These are phyloP conservation scores for Penicillium brevicompactum DNA, from an alignment of 2,329 filamentous ascomycete genomes.

Conservation along the genomic window DNA sequence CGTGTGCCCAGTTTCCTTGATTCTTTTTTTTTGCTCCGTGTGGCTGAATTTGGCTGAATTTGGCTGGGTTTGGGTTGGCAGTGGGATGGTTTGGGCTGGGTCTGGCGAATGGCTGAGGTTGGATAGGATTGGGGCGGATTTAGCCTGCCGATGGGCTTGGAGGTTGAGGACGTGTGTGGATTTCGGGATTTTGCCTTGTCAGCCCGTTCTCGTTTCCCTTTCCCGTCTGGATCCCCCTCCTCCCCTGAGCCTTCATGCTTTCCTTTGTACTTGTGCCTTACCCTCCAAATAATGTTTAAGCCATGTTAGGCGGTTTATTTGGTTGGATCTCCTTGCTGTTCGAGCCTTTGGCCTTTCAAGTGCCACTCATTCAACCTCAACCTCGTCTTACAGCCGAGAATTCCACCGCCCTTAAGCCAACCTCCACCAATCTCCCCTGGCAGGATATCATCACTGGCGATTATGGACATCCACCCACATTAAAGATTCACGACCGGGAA, in stretches of 20 bases:
- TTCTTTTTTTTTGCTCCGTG: neutral
- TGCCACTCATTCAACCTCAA: slow-evolving; percentile 16
- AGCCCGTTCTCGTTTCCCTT: neutral
- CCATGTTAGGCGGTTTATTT: slow-evolving; percentile 14
- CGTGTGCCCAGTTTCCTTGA: neutral
- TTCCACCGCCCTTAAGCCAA: neutral
- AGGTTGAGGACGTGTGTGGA: neutral
- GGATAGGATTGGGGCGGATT: too few relatives aligned
- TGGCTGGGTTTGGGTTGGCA: neutral
- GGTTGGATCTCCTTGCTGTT: slow-evolving; percentile 14
- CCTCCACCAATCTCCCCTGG: slow-evolving; percentile 4
- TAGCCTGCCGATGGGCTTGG: neutral
- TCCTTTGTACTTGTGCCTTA: neutral
- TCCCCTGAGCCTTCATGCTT: neutral
- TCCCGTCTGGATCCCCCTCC: neutral
- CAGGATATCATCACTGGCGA: slow-evolving; percentile 22
- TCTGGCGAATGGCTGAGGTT: neutral
- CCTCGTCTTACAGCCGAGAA: slow-evolving; percentile 11
- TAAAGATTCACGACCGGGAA: slow-evolving; percentile 19
- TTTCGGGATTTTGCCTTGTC: neutral
- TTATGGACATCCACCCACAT: slow-evolving; percentile 13
- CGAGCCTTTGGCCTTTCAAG: slow-evolving; percentile 12
- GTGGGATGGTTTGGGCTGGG: neutral
- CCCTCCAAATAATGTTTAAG: neutral
- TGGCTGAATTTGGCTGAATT: neutral